A percentile compares a stretch with the other conserved stretches of the same genome.
Conservation (phyloP, 108 stramenopile genomes). For the Skeletonema marinoi region DNA sequence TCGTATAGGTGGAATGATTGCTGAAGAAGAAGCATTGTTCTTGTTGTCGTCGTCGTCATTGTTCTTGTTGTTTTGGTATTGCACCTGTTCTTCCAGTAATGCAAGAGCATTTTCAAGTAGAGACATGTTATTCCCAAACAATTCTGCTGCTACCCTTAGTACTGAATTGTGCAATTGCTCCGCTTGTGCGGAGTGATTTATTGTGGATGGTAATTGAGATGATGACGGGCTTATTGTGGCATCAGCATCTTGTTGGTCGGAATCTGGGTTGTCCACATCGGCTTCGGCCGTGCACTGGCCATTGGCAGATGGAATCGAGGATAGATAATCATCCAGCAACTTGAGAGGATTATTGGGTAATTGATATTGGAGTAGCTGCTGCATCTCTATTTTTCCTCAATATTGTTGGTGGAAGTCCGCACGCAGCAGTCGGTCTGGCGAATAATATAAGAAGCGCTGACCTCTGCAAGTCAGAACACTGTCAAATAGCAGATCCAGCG, state of each 20-base stretch:
- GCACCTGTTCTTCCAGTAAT: conserved; percentile 35
- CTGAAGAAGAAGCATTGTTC: neutral
- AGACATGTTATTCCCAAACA: conserved; percentile 15
- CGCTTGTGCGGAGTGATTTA: neutral
- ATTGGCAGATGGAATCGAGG: conserved; percentile 11
- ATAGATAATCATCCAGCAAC: conserved; percentile 38
- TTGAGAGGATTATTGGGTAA: conserved; percentile 28
- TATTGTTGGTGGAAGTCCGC: neutral
- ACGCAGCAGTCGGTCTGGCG: no score
- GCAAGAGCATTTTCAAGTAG: conserved; percentile 35
- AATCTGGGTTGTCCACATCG: neutral
- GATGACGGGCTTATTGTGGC: neutral
- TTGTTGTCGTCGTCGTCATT: conserved; percentile 6
- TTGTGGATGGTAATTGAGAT: neutral
- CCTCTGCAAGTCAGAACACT: no score
- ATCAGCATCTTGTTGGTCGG: neutral
- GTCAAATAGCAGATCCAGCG: no score
- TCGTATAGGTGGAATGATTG: conserved; percentile 3
- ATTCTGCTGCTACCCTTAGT: conserved; percentile 28
- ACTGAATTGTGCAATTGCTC: conserved; percentile 20
- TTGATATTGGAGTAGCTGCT: neutral
- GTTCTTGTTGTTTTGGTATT: neutral
- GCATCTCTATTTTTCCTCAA: neutral
- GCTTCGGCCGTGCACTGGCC: neutral
- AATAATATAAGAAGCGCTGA: neutral